Percentiles rank a stretch among this genome's conserved stretches.
Evolutionary conservation across 2,329 filamentous ascomycete species (phyloP).

Genomic region (Fusarium pseudocircinatum): DNA sequence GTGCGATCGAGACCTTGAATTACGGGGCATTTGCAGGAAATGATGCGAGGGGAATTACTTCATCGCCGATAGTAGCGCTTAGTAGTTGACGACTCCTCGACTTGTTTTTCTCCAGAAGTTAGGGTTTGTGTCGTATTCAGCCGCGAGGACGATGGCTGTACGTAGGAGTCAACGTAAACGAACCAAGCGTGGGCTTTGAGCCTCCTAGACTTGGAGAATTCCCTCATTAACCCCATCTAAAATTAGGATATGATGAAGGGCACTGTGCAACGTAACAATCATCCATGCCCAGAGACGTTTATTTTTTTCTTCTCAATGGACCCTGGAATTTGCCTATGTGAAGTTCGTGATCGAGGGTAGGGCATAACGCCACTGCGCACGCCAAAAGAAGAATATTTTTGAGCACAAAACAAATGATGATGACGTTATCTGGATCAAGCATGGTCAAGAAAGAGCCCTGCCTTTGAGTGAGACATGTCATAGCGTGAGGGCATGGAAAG

Average conservation of each 20-base stretch:
- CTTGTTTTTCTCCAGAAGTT: constrained; percentile 16
- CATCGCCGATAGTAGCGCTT: constrained; percentile 10
- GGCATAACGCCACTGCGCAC: constrained; percentile 30
- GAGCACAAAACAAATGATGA: background rate
- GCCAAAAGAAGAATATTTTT: background rate
- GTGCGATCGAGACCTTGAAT: constrained; percentile 22
- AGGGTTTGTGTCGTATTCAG: constrained; percentile 18
- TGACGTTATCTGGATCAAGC: constrained; percentile 4
- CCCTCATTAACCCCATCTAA: constrained; percentile 6
- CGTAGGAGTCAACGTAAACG: background rate
- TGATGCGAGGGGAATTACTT: constrained; percentile 9
- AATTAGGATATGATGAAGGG: constrained; percentile 1
- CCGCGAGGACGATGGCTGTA: constrained; percentile 1
- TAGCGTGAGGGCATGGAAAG: background rate
- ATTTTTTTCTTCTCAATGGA: background rate
- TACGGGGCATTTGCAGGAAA: constrained; percentile 9
- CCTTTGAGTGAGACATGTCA: constrained; percentile 27
- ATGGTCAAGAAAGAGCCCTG: constrained; percentile 11
- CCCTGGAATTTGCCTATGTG: constrained; percentile 9
- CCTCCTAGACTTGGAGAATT: background rate
- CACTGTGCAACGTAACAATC: background rate
- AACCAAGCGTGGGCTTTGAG: constrained; percentile 15
- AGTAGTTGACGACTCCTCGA: background rate
- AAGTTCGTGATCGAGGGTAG: constrained; percentile 20
- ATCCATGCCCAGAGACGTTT: background rate